Conservation (phyloP, 169 alveolate genomes). For the Plasmodium inui region DNA sequence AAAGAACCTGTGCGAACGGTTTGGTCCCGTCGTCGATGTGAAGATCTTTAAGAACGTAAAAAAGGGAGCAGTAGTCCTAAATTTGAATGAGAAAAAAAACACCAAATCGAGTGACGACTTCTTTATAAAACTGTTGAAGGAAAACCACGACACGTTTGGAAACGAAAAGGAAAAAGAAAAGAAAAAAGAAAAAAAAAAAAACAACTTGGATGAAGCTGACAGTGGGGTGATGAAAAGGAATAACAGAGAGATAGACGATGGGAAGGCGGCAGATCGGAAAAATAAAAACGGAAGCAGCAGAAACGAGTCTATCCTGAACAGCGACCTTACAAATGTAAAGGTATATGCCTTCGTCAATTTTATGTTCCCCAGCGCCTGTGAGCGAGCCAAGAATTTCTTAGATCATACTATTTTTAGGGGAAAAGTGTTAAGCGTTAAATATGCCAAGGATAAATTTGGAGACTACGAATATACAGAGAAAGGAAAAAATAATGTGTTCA, state of each 20-base stretch:
- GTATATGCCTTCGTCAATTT: constrained; percentile 66
- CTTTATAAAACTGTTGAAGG: constrained; percentile 64
- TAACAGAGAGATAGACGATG: constrained; percentile 44
- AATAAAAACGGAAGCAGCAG: background rate
- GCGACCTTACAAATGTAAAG: constrained; percentile 64
- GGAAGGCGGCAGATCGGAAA: background rate
- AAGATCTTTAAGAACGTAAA: constrained; percentile 56
- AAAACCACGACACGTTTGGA: background rate
- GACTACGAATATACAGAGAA: constrained; percentile 8
- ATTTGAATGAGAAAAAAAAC: constrained; percentile 20
- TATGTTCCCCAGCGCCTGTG: constrained; percentile 72
- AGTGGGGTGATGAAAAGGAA: background rate
- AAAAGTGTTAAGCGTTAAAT: constrained; percentile 77
- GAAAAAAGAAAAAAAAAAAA: constrained; percentile 24
- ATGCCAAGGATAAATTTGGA: constrained; percentile 78
- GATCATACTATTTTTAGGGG: constrained; percentile 82
- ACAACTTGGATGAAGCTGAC: background rate
- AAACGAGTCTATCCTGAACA: background rate
- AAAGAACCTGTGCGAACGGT: constrained; percentile 63
- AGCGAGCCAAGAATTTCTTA: constrained; percentile 26
- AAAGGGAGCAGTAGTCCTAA: constrained; percentile 39
- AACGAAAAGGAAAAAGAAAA: background rate
- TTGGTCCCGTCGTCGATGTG: constrained; percentile 78
- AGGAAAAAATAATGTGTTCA: constrained; percentile 74
- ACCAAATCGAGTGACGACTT: constrained; percentile 45